Evolutionary conservation across 805 yeast genomes (phyloP).

Genomic region (Cyberlindnera japonica): DNA sequence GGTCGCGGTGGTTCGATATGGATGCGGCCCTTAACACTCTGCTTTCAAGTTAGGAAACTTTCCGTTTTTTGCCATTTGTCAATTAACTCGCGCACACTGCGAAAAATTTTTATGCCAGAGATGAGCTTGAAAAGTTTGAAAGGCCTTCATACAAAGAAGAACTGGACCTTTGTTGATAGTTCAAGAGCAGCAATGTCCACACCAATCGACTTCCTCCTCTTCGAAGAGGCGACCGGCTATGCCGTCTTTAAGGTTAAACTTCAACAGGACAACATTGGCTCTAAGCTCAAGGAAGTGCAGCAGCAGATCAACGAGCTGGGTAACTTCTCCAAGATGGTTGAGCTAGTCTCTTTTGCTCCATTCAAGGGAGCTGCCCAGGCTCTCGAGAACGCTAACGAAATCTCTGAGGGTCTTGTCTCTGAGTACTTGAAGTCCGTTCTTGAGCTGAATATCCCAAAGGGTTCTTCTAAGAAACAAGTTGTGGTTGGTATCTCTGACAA

Average conservation of each 20-base stretch:
- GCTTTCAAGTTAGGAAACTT: too few species aligned
- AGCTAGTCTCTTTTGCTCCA: constrained; percentile 93
- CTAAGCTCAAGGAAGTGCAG: constrained; percentile 91
- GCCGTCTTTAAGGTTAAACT: constrained; percentile 91
- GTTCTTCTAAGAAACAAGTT: constrained; percentile 57
- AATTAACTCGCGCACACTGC: too few species aligned
- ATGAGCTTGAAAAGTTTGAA: too few species aligned
- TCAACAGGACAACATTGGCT: constrained; percentile 92
- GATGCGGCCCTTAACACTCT: too few species aligned
- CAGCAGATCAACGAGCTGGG: constrained; percentile 81
- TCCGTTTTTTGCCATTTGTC: too few species aligned
- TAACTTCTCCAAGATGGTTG: constrained; percentile 86
- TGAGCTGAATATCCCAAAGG: constrained; percentile 86
- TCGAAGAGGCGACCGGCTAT: constrained; percentile 98
- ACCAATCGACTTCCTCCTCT: constrained; percentile 78
- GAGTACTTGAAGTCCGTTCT: constrained; percentile 86
- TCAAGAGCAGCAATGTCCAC: constrained; percentile 59
- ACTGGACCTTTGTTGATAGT: too few species aligned
- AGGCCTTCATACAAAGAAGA: too few species aligned
- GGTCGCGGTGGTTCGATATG: too few species aligned
- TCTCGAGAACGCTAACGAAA: constrained; percentile 95
- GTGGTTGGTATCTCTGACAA: constrained; percentile 88
- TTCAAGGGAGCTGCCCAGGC: constrained; percentile 99
- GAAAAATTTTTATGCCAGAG: too few species aligned
- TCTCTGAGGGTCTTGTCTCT: constrained; percentile 93